A percentile compares a stretch with the other conserved stretches of the same genome.
Conservation (phyloP, 257 asterid genomes). For the Ballota nigra region DNA sequence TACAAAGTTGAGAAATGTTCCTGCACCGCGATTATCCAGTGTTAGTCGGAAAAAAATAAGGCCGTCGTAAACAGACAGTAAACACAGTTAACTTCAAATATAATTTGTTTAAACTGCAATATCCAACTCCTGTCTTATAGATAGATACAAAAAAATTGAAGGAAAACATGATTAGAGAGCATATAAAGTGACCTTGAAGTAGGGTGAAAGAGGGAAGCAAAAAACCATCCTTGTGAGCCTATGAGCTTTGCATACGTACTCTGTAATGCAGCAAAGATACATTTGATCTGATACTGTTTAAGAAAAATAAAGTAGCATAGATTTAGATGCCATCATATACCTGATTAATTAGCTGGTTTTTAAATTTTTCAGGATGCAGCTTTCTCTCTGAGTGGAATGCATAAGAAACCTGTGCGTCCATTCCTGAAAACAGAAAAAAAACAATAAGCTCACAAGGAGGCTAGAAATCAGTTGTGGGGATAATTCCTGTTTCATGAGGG, state of each 20-base stretch:
- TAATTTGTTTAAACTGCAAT: not conserved
- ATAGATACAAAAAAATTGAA: not conserved
- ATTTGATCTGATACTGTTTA: not conserved
- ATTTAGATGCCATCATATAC: slow-evolving; percentile 29
- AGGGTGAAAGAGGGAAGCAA: slow-evolving; percentile 67
- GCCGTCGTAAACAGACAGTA: not conserved
- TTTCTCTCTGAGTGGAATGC: slow-evolving; percentile 94
- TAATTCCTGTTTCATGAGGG: too few species aligned
- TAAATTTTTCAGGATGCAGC: slow-evolving; percentile 88
- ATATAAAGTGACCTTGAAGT: slow-evolving; percentile 53
- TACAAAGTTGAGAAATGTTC: slow-evolving; percentile 75
- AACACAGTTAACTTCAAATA: not conserved
- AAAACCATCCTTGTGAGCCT: slow-evolving; percentile 93
- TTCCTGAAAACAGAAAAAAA: slow-evolving; percentile 50
- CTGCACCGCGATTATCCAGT: slow-evolving; percentile 38
- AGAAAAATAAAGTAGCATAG: not conserved
- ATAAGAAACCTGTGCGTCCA: slow-evolving; percentile 99
- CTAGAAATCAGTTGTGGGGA: not conserved
- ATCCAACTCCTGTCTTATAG: not conserved
- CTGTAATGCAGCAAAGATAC: slow-evolving; percentile 37
- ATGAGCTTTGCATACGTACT: slow-evolving; percentile 80
- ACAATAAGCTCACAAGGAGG: not conserved
- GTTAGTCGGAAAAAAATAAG: slow-evolving; percentile 6
- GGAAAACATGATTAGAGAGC: not conserved
- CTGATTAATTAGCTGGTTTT: slow-evolving; percentile 88